Percentiles rank a stretch among this genome's conserved stretches.
Conservation (phyloP, 2,329 filamentous ascomycete genomes). For the Clathrospora elynae region DNA sequence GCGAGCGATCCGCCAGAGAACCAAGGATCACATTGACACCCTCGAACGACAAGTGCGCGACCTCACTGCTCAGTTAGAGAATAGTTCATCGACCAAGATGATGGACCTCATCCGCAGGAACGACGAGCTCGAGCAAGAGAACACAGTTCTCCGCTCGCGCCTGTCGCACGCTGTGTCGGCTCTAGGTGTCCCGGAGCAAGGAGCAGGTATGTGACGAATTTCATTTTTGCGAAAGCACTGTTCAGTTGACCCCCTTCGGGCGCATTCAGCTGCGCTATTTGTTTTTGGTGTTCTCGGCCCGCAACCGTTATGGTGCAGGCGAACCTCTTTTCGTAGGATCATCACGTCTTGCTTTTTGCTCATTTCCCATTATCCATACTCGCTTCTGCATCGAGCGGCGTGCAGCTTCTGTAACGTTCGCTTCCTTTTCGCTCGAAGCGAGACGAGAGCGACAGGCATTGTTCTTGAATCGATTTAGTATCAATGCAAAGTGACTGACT, state of each 20-base stretch:
- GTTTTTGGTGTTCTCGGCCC: constrained; percentile 36
- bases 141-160: constrained; percentile 57
- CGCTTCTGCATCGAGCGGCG: constrained; percentile 29
- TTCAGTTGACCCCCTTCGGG: constrained; percentile 30
- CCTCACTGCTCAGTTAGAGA: constrained; percentile 56
- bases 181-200: constrained; percentile 44
- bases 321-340: constrained; percentile 26
- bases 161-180: constrained; percentile 53
- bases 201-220: constrained; percentile 42
- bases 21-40: constrained; percentile 63
- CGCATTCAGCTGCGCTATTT: constrained; percentile 22
- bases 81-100: constrained; percentile 52
- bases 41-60: constrained; percentile 62
- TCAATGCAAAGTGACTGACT: constrained; percentile 27
- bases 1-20: constrained; percentile 63
- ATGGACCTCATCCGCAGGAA: constrained; percentile 60
- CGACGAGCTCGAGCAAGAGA: constrained; percentile 61
- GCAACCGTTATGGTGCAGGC: constrained; percentile 32
- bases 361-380: constrained; percentile 16
- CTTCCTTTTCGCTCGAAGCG: constrained; percentile 13
- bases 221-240: constrained; percentile 29
- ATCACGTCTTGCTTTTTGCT: constrained; percentile 15
- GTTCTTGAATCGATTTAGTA: constrained; percentile 23
- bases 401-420: constrained; percentile 33
- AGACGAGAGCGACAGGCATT: constrained; percentile 13